Evolutionary conservation across 2,329 filamentous ascomycete genomes (phyloP), one percentile per base, ranked within the genome.

Genomic region (Blumeria graminis): DNA sequence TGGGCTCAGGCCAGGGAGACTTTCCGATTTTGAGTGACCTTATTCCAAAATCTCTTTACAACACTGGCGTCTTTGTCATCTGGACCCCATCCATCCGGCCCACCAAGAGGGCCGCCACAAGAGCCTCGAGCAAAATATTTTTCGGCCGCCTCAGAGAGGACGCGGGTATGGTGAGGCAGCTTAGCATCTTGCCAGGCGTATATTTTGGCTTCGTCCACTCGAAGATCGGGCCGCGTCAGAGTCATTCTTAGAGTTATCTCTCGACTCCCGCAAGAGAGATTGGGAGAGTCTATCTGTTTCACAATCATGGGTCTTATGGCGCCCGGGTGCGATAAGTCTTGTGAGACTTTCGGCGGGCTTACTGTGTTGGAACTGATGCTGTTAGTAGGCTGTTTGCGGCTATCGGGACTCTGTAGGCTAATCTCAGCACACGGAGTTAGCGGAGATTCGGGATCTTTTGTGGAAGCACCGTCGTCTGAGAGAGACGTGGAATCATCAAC

Each of bases 221-320:
- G 81, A 52, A 96, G 74, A 66, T 96, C 90, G 0, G 88, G 86
- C 51, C 89, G 76, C 3, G 92, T 96, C 56, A 96, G 75, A 0
- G 90, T 96, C 88, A 96, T 94, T 53, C 89, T 85, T 53, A 96
- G 71, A 2, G 92, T 96, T 89, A 95, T 95, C 68, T 96, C 89
- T 36, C 89, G 77, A 56, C 78, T 82, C 36, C 76, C 74, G 0
- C 74, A 71, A 5, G 72, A 73, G 52, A 78, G 75, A 10, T 71
- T 68, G 62, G 75, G 71, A 33, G 65, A 59, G 54, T 72, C 68
- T 8, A 65, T 57, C 36, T 62, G 62, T 56, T 65, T 66, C 10
- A 62, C 56, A 28, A 65, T 8, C 6, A 55, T 56, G 11, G 64
- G 62, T 41, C 61, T 66, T 33, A 55, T 60, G 46, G 60, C 61